Conservation (phyloP, 1,139 yeast genomes). For the Magnusiomyces sp. region DNA sequence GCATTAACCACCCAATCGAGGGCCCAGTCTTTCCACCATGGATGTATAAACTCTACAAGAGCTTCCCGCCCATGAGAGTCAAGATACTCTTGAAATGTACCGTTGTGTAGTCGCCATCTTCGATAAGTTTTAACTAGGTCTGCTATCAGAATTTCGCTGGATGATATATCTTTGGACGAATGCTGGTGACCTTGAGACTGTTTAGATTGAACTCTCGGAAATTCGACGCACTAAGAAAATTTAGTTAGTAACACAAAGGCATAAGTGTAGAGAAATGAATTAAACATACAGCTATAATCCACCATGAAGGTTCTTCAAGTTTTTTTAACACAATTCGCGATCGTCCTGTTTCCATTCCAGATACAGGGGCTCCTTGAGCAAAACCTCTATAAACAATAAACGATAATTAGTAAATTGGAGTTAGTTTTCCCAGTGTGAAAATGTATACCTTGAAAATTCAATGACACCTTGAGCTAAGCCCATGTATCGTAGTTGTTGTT, state of each 20-base stretch:
- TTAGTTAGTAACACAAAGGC: background rate
- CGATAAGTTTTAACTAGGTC: constrained; percentile 23
- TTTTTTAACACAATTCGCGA: constrained; percentile 22
- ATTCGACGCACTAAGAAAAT: constrained; percentile 11
- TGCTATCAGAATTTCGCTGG: constrained; percentile 20
- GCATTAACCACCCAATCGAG: constrained; percentile 22
- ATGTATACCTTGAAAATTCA: constrained; percentile 20
- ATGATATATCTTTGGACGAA: constrained; percentile 16
- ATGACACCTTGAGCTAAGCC: constrained; percentile 29
- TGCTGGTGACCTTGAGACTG: constrained; percentile 9
- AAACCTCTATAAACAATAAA: constrained; percentile 20
- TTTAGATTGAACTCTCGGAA: constrained; percentile 12
- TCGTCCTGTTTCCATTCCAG: constrained; percentile 22
- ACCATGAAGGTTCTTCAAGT: constrained; percentile 24
- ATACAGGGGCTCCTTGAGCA: constrained; percentile 22
- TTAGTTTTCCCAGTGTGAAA: background rate
- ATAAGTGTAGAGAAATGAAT: background rate
- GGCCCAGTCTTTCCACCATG: constrained; percentile 29
- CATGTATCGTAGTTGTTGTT: constrained; percentile 23
- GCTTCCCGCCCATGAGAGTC: constrained; percentile 15
- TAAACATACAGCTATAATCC: constrained; percentile 24
- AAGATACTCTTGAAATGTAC: constrained; percentile 16
- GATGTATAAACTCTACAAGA: constrained; percentile 16
- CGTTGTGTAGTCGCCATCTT: constrained; percentile 26
- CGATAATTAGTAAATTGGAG: background rate